These are phyloP conservation scores for Fusarium sp. DNA, from an alignment of 2,329 filamentous ascomycete species.

Conservation along the genomic window DNA sequence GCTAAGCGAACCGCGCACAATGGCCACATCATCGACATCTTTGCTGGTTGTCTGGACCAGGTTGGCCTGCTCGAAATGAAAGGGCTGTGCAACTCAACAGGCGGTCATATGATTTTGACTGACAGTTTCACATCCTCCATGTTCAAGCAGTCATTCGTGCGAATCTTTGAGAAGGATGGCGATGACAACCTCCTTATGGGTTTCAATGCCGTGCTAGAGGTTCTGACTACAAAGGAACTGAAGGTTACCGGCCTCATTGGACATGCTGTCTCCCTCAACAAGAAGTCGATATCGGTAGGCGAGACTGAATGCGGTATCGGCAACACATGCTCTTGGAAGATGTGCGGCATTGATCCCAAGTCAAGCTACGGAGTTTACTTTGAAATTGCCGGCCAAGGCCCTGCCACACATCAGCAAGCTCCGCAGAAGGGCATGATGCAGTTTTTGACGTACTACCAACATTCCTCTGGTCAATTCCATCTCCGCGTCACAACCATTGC, in stretches of 20 bases:
- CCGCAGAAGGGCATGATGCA: slow-evolving; percentile 97
- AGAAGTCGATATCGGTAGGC: slow-evolving; percentile 96
- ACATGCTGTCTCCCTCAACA: slow-evolving; percentile 96
- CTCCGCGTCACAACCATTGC: slow-evolving; percentile 95
- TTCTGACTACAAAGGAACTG: slow-evolving; percentile 96
- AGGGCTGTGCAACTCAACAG: slow-evolving; percentile 93
- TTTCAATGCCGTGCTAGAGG: slow-evolving; percentile 96
- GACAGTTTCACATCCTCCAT: slow-evolving; percentile 99
- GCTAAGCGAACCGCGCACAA: slow-evolving; percentile 97
- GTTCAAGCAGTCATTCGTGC: slow-evolving; percentile 98
- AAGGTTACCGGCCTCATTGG: slow-evolving; percentile 98
- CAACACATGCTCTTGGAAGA: slow-evolving; percentile 99
- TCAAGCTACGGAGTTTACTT: slow-evolving; percentile 98
- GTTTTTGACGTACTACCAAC: slow-evolving; percentile 98
- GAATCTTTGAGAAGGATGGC: slow-evolving; percentile 96
- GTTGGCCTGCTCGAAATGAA: slow-evolving; percentile 99
- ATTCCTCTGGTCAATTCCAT: slow-evolving; percentile 96
- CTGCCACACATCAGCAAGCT: slow-evolving; percentile 86
- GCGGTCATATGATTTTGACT: slow-evolving; percentile 97
- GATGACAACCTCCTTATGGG: slow-evolving; percentile 97
- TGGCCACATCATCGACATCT: slow-evolving; percentile 97
- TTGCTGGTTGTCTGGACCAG: slow-evolving; percentile 96
- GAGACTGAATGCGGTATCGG: slow-evolving; percentile 99
- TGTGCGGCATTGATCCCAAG: slow-evolving; percentile 96
- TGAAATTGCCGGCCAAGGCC: slow-evolving; percentile 95